These are phyloP conservation scores for Trypanosoma cruzi DNA, from an alignment of 208 protist genomes.

Conservation along the genomic window DNA sequence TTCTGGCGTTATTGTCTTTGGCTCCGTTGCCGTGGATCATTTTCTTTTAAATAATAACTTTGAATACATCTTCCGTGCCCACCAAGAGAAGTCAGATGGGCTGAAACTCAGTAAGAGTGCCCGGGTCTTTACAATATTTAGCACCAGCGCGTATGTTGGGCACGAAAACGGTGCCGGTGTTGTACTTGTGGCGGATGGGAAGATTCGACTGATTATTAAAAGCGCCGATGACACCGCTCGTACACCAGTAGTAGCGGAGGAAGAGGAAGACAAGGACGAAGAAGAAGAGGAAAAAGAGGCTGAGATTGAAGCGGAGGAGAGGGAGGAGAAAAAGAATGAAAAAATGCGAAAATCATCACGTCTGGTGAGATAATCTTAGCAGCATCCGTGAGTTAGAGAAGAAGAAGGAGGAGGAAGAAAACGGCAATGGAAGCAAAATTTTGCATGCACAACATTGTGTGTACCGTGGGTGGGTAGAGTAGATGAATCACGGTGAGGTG, in stretches of 20 bases:
- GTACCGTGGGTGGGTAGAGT: too few species aligned
- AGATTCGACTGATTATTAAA: conserved; percentile 93
- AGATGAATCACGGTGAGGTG: too few species aligned
- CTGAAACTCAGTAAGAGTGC: conserved; percentile 91
- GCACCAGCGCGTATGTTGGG: conserved; percentile 92
- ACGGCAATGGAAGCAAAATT: too few species aligned
- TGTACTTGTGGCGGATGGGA: conserved; percentile 87
- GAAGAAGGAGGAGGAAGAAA: too few species aligned
- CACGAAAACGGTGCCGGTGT: conserved; percentile 92
- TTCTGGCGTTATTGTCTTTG: conserved; percentile 88
- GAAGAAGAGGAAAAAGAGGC: conserved; percentile 20
- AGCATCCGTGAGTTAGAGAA: too few species aligned
- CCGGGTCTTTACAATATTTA: conserved; percentile 94
- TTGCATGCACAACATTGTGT: too few species aligned
- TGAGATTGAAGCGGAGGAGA: conserved; percentile 42
- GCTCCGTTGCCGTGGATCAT: conserved; percentile 82
- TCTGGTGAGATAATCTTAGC: too few species aligned
- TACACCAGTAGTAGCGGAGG: conserved; percentile 2
- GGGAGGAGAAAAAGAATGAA: conserved; percentile 6
- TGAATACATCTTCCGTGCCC: conserved; percentile 93
- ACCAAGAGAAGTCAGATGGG: conserved; percentile 93
- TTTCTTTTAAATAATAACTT: conserved; percentile 85
- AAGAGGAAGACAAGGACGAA: conserved; percentile 54
- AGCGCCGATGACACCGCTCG: conserved; percentile 65
- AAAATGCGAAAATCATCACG: background rate